These are phyloP conservation scores for Populus simonii DNA, from an alignment of 345 rosid species.

Conservation along the genomic window DNA sequence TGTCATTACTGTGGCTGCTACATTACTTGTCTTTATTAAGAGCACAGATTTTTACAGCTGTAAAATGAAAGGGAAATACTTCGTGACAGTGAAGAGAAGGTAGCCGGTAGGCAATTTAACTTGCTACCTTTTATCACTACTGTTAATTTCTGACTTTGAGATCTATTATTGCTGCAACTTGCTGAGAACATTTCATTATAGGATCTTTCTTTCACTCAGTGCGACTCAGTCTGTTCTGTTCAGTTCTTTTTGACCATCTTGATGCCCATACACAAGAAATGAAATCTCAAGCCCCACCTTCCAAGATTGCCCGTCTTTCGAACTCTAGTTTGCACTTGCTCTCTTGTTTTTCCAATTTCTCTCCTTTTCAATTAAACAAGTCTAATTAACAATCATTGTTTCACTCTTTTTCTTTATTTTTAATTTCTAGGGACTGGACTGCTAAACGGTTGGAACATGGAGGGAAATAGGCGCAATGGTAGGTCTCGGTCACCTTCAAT, in stretches of 20 bases:
- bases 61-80: not conserved
- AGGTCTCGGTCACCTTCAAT: slow-evolving; percentile 27
- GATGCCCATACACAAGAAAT: slow-evolving; percentile 12
- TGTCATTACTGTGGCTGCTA: not conserved
- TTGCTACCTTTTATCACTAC: not conserved
- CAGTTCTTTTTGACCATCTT: slow-evolving; percentile 6
- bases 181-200: not conserved
- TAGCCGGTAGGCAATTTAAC: not conserved
- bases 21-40: not conserved
- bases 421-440: slow-evolving; percentile 18
- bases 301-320: slow-evolving; percentile 27
- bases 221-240: not conserved
- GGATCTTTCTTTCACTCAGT: not conserved
- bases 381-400: not conserved
- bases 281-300: slow-evolving; percentile 29
- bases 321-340: not conserved
- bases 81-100: not conserved
- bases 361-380: not conserved
- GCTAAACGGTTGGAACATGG: slow-evolving; percentile 23
- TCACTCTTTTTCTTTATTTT: not conserved
- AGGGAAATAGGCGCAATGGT: slow-evolving; percentile 9
- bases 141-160: not conserved
- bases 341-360: not conserved
- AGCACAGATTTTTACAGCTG: not conserved
- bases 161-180: slow-evolving; percentile 6